phyloP scores from a whole-genome alignment of 2,329 filamentous ascomycete species.

The Ophiostoma himal-ulmi region DNA sequence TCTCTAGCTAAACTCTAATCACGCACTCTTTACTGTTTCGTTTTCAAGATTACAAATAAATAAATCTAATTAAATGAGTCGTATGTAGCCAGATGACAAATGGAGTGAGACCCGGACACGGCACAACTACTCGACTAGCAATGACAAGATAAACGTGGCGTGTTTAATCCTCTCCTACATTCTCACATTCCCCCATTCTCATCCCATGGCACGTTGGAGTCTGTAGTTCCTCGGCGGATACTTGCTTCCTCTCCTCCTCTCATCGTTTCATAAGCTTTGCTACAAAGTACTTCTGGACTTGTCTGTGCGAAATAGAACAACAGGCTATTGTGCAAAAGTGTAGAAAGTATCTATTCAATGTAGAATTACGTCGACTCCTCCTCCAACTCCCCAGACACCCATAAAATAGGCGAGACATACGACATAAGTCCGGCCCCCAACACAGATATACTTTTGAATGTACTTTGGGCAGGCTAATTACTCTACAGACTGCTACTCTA shows the following conservation, averaged over 20 bases:
- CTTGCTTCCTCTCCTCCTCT: neutral
- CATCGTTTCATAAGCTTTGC: neutral
- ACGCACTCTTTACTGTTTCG: neutral
- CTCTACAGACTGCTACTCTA: neutral
- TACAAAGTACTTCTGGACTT: neutral
- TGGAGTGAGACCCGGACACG: constrained; percentile 6
- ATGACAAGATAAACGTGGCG: neutral
- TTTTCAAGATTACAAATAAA: too few relatives aligned
- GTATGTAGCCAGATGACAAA: neutral
- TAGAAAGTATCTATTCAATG: neutral
- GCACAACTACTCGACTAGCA: neutral
- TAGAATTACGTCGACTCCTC: neutral
- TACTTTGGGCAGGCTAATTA: neutral
- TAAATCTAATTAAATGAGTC: too few relatives aligned
- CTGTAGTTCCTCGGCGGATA: neutral
- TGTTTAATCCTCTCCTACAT: neutral
- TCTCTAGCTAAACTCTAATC: neutral
- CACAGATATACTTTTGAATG: neutral
- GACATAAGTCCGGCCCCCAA: constrained; percentile 3
- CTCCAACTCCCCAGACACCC: neutral
- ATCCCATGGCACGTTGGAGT: neutral
- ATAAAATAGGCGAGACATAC: neutral
- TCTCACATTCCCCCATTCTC: neutral
- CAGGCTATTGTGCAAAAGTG: neutral
- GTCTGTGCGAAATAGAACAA: constrained; percentile 7